Evolutionary conservation across 2,329 filamentous ascomycete species (phyloP).

Genomic region (Penicillium sclerotigenum): DNA sequence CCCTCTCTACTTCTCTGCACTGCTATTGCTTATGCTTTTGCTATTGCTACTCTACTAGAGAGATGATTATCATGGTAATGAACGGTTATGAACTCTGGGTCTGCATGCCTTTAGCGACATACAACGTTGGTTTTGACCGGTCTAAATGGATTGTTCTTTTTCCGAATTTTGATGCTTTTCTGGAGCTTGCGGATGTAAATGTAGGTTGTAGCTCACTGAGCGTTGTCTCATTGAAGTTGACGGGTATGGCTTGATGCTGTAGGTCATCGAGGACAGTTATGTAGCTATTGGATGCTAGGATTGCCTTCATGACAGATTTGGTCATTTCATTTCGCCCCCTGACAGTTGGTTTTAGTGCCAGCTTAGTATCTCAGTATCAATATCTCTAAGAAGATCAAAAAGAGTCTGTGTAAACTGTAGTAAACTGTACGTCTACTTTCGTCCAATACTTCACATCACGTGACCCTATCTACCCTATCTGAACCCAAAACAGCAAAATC

Average conservation of each 20-base stretch:
- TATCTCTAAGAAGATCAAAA: not conserved
- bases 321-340: too few species aligned
- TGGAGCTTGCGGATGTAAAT: not conserved
- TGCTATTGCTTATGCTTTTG: slow-evolving; percentile 11
- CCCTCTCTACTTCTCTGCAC: slow-evolving; percentile 7
- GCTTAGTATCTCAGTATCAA: too few species aligned
- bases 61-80: slow-evolving; percentile 30
- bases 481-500: slow-evolving; percentile 26
- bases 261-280: too few species aligned
- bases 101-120: slow-evolving; percentile 9
- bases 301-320: not conserved
- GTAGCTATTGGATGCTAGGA: not conserved
- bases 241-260: too few species aligned
- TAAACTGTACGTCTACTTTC: not conserved
- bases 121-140: slow-evolving; percentile 3
- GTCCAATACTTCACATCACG: slow-evolving; percentile 8
- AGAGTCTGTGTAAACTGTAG: not conserved
- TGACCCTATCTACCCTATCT: slow-evolving; percentile 17
- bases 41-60: slow-evolving; percentile 19
- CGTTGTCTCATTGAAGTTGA: not conserved
- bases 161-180: not conserved
- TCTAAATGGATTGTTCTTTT: slow-evolving; percentile 4
- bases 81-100: slow-evolving; percentile 23
- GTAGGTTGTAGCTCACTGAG: not conserved
- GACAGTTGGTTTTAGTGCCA: too few species aligned